Evolutionary conservation across 2,329 filamentous ascomycete genomes (phyloP).

Genomic region (Fusarium subtropicale): DNA sequence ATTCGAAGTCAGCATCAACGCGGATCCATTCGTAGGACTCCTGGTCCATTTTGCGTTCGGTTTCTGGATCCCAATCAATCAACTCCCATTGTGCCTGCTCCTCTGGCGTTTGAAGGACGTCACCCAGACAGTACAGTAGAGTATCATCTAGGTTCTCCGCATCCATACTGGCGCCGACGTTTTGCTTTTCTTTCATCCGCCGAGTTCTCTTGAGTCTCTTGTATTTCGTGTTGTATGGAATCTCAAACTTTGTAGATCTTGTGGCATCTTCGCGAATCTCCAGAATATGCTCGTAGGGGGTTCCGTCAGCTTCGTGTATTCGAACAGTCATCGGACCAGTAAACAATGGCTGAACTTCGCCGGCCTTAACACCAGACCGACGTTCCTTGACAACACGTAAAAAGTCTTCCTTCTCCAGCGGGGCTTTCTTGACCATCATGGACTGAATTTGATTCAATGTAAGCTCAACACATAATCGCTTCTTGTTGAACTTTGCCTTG

Average conservation of each 20-base stretch:
- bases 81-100: slow-evolving; percentile 87
- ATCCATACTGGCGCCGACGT: slow-evolving; percentile 68
- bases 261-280: slow-evolving; percentile 90
- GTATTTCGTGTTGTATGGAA: slow-evolving; percentile 99
- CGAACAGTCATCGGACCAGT: slow-evolving; percentile 97
- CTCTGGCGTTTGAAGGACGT: slow-evolving; percentile 85
- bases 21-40: slow-evolving; percentile 99
- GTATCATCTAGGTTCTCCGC: slow-evolving; percentile 77
- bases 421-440: slow-evolving; percentile 56
- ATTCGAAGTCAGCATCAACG: slow-evolving; percentile 98
- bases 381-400: slow-evolving; percentile 87
- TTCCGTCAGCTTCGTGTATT: slow-evolving; percentile 97
- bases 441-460: slow-evolving; percentile 81
- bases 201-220: slow-evolving; percentile 93
- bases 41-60: slow-evolving; percentile 90
- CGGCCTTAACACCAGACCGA: slow-evolving; percentile 74
- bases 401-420: slow-evolving; percentile 79
- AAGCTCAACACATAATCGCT: slow-evolving; percentile 94
- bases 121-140: slow-evolving; percentile 90
- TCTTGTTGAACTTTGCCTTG: slow-evolving; percentile 95
- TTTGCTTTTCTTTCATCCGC: slow-evolving; percentile 79
- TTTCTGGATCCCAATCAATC: slow-evolving; percentile 88
- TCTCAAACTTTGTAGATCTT: slow-evolving; percentile 83
- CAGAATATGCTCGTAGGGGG: slow-evolving; percentile 97
- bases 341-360: slow-evolving; percentile 81